Base-by-base conservation (phyloP, 371 early-diverging fungal species). In the Apophysomyces ossiformis region DNA sequence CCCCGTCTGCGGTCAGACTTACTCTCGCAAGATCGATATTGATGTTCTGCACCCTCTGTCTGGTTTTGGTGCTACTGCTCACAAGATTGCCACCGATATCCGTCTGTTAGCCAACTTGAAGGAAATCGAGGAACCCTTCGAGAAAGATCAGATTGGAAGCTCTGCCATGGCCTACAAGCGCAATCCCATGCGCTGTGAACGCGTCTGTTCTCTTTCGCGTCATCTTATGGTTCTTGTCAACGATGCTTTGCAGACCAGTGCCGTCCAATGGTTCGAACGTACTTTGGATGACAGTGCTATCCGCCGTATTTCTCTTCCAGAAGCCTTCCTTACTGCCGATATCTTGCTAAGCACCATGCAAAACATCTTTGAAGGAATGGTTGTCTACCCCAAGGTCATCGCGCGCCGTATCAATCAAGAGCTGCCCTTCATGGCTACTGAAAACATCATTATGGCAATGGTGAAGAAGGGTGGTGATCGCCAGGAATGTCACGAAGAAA, bases 101-200 rank as follows among this genome's bases (percentile, higher is more conserved):
- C 91, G 99, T 60, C 86, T 99, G 46, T 86, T 99, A 72, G 98
- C 96, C 38, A 92, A 95, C 74, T 79, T 97, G 71, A 99, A 99
- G 88, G 98, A 99, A 76, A 87, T 99, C 57, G 98, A 98, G 81
- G 99, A 99, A 76, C 99, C 98, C 26, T 98, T 99, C 67, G 97
- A 98, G 80, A 95, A 94, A 86, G 96, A 97, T 78, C 99, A 99
- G 83, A 98, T 99, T 64, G 99, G 99, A 12, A 92, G 93, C 43
- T 96, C 96, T 39, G 99, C 99, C 60, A 98, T 99, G 99, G 98
- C 99, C 63, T 99, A 99, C 86, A 99, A 99, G 92, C 93, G 98
- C 72, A 99, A 99, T 87, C 99, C 99, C 39, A 99, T 99, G 98
- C 92, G 97, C 57, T 93, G 92, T 71, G 99, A 99, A 74, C 94